Evolutionary conservation across 345 rosid species (phyloP).

Genomic region (Hibiscus syriacus): DNA sequence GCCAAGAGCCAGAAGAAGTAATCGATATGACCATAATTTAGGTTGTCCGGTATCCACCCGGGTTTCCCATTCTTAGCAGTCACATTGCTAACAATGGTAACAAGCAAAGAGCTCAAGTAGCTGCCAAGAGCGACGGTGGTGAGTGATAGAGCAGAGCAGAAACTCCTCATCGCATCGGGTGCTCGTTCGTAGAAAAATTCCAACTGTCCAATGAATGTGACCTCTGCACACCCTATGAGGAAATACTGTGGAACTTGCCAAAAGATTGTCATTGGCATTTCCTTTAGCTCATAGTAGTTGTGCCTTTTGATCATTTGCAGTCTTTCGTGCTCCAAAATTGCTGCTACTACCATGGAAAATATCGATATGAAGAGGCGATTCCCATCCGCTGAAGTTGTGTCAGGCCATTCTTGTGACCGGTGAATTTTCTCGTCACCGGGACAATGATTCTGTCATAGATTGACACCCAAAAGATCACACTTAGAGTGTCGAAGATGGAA

Average conservation of each 20-base stretch:
- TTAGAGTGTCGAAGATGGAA: slow-evolving; percentile 11
- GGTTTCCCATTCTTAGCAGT: slow-evolving; percentile 11
- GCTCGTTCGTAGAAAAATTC: slow-evolving; percentile 52
- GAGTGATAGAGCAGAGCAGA: slow-evolving; percentile 32
- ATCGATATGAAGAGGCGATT: slow-evolving; percentile 13
- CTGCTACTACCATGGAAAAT: slow-evolving; percentile 7
- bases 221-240: slow-evolving; percentile 43
- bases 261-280: slow-evolving; percentile 32
- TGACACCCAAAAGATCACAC: slow-evolving; percentile 17
- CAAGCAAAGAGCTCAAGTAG: slow-evolving; percentile 21
- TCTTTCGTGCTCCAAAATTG: background rate
- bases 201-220: slow-evolving; percentile 38
- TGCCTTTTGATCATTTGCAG: slow-evolving; percentile 6
- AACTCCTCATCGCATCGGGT: slow-evolving; percentile 47
- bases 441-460: slow-evolving; percentile 16
- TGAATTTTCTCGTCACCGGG: slow-evolving; percentile 8
- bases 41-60: slow-evolving; percentile 16
- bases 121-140: slow-evolving; percentile 13
- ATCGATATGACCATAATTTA: slow-evolving; percentile 18
- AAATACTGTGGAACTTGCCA: slow-evolving; percentile 51
- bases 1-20: slow-evolving; percentile 25
- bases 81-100: slow-evolving; percentile 10
- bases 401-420: slow-evolving; percentile 8
- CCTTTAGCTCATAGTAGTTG: slow-evolving; percentile 5
- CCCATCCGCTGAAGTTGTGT: slow-evolving; percentile 16